Conservation (phyloP, 192 early-diverging fungal genomes). For the Rhizoclosmatium globosum region DNA sequence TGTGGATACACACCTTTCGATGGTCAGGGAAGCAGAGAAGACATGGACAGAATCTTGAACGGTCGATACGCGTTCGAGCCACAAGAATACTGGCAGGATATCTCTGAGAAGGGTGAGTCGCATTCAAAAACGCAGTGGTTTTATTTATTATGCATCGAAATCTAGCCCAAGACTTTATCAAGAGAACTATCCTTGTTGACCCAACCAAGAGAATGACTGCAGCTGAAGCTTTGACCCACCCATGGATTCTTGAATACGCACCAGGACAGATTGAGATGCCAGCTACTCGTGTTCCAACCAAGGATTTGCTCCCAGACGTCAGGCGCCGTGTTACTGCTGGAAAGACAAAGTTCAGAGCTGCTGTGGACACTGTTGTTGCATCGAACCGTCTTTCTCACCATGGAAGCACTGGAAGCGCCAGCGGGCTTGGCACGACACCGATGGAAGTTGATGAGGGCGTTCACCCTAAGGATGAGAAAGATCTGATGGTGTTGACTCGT, state of each 20-base stretch:
- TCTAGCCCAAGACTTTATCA: constrained; percentile 84
- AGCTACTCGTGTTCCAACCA: constrained; percentile 57
- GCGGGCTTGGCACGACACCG: background rate
- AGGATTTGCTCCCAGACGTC: constrained; percentile 88
- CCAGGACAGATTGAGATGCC: constrained; percentile 16
- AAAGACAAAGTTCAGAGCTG: constrained; percentile 27
- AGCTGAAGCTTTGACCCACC: constrained; percentile 82
- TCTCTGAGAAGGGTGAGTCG: constrained; percentile 65
- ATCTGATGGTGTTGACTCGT: constrained; percentile 38
- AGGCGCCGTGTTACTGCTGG: constrained; percentile 42
- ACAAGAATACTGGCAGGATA: constrained; percentile 68
- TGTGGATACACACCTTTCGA: constrained; percentile 72
- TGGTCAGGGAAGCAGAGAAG: constrained; percentile 48
- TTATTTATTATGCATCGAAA: background rate
- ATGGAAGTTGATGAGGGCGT: constrained; percentile 30
- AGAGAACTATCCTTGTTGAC: constrained; percentile 68
- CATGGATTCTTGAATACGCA: constrained; percentile 71
- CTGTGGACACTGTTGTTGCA: constrained; percentile 26
- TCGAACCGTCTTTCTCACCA: constrained; percentile 6
- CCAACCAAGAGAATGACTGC: constrained; percentile 79
- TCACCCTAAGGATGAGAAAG: constrained; percentile 27
- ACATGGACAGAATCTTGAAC: constrained; percentile 55
- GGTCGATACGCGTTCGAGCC: constrained; percentile 58
- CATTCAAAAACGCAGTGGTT: background rate
- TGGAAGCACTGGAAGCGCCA: background rate